Base-by-base conservation (phyloP, 2,329 filamentous ascomycete species). In the Rhynchosporium agropyri region DNA sequence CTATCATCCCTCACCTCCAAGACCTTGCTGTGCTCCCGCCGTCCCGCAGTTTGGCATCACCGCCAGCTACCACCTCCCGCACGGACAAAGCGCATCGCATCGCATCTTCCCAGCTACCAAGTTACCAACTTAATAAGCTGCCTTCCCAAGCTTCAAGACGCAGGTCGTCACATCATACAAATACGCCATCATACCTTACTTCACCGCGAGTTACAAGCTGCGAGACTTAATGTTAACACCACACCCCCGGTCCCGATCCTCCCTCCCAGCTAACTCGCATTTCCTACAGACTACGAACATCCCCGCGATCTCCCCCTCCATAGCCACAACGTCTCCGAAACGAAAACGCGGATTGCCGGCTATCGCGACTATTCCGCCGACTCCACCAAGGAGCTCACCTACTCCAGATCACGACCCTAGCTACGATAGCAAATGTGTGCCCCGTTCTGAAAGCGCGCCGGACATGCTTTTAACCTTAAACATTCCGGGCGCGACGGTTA, bases 331-430 rank as follows among this genome's bases (percentile, higher is more conserved):
- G 26, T 68, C 67, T 31, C 67, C 65, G 36, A 67, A 68, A 51
- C 59, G 62, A 12, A 68, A 67, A 63, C 60, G 67, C 46, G 60
- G 57, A 8, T 50, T 58, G 43, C 55, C 66, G 33, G 48, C 64
- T 8, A 60, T 65, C 42, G 58, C 58, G 4, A 62, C 60, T 20
- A 63, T 58, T 4, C 68, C 68, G 13, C 65, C 65, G 6, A 68
- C 68, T 26, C 68, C 68, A 13, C 67, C 68, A 9, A 45, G 57
- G 6, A 69, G 67, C 6, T 67, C 65, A 4, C 64, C 68, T 2
- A 38, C 58, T n/a, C 53, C 62, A 54, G 57, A 59, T 28, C n/a
- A 38, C 50, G 50, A 38, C n/a, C 20, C 1, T 20, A 20, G 20
- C 20, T 20, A 20, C 20, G 20, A 20, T 20, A 20, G 20, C 20